Base-by-base conservation (phyloP, 352 stramenopile genomes). In the Blastocystis sp. region DNA sequence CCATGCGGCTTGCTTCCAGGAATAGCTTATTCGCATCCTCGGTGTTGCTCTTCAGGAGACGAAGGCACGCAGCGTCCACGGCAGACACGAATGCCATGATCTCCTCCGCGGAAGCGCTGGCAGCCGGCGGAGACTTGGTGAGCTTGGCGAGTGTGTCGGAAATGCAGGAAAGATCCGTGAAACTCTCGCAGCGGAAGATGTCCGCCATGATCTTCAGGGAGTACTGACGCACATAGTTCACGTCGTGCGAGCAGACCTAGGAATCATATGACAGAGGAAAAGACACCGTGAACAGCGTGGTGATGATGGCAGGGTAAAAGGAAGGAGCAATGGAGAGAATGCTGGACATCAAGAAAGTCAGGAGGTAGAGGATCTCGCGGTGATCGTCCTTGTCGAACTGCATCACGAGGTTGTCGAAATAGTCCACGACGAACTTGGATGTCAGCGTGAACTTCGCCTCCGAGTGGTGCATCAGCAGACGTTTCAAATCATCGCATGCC, bases 211-310 rank as follows among this genome's bases (percentile, higher is more conserved):
- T 10, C 53, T 84, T 84, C 10, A 84, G 48, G 21, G 14, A 41
- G 23, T 84, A 69, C 4, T 52, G 67, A 9, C 69, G 53, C 40
- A 84, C 69, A 19, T 84, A 84, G 0, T 28, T 56, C n/a, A 67
- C 34, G 5, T 84, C 69, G 53, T 69, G 74, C 21, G 56, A 52
- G n/a, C 74, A 53, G 7, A 84, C 21, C 74, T 84, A 84, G 2
- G 4, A 56, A 11, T 41, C 17, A 84, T 53, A 0, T 52, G 9
- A 38, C 5, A 2, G n/a, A 11, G 0, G n/a, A 66, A 52, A 59
- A 53, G 2, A 10, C 40, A 84, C 74, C 23, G 65, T 28, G 21
- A 84, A 19, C 1, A 84, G 53, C 2, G 66, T 41, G 17, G 41
- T 28, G 1, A 84, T 45, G 10, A 84, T 21, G 14, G 74, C 21